Evolutionary conservation across 2,329 filamentous ascomycete species (phyloP).

Genomic region (Fusarium odoratissimum): DNA sequence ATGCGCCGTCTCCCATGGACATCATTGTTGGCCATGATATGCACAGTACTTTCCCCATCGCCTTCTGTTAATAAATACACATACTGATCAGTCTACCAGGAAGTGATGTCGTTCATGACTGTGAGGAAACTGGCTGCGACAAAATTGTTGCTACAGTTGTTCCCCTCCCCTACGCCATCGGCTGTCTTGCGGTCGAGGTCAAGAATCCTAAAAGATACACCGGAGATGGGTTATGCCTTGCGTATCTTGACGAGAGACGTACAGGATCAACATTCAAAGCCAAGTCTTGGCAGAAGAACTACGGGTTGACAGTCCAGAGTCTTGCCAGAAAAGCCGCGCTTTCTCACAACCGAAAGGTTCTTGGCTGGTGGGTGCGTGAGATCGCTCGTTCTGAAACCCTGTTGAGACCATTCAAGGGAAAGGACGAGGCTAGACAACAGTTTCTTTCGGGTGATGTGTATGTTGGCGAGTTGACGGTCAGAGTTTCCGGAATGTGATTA

Average conservation of each 20-base stretch:
- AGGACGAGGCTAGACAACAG: rapidly evolving
- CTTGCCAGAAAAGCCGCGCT: background rate
- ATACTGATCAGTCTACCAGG: background rate
- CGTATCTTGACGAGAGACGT: background rate
- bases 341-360: background rate
- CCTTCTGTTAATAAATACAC: background rate
- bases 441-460: background rate
- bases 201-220: too few species aligned
- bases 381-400: rapidly evolving
- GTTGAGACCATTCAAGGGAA: rapidly evolving
- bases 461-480: too few species aligned
- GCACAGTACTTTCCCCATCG: background rate
- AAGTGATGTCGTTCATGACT: rapidly evolving
- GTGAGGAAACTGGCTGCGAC: rapidly evolving
- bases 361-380: background rate
- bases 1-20: rapidly evolving
- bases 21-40: background rate
- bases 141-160: background rate
- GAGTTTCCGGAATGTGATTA: too few species aligned
- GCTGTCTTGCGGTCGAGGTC: background rate
- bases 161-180: background rate
- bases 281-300: background rate
- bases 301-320: rapidly evolving
- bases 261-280: rapidly evolving
- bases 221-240: background rate